Conservation (phyloP, 2,329 filamentous ascomycete genomes). For the Tothia fuscella region DNA sequence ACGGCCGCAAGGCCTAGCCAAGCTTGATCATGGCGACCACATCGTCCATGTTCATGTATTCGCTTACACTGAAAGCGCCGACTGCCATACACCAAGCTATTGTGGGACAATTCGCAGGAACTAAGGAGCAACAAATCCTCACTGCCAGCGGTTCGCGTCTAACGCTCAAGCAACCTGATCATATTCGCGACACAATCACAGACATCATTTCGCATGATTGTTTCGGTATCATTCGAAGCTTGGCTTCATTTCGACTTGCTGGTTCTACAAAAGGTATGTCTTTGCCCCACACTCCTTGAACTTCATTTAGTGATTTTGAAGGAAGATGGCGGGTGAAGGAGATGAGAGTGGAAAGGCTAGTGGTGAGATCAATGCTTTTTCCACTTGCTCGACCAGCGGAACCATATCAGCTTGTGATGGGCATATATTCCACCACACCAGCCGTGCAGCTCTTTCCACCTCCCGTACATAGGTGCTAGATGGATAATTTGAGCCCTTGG, state of each 20-base stretch:
- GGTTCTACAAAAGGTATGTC: constrained; percentile 91
- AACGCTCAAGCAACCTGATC: constrained; percentile 75
- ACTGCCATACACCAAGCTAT: constrained; percentile 84
- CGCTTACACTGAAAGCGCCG: constrained; percentile 85
- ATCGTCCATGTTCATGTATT: constrained; percentile 98
- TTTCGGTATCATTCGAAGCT: constrained; percentile 85
- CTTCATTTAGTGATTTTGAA: constrained; percentile 37
- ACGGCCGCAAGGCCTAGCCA: no score
- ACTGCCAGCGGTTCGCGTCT: constrained; percentile 85
- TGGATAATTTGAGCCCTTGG: no score
- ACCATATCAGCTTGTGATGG: no score
- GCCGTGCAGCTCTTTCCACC: no score
- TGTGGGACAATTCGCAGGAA: constrained; percentile 88
- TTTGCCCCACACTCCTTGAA: constrained; percentile 17
- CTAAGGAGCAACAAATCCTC: constrained; percentile 95
- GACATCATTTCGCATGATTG: constrained; percentile 74
- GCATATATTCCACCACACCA: no score
- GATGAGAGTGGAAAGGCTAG: no score
- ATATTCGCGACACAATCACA: constrained; percentile 64
- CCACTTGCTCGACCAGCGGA: no score
- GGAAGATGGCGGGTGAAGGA: constrained; percentile 17
- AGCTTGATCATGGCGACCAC: constrained; percentile 73
- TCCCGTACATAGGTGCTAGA: no score
- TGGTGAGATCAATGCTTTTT: no score
- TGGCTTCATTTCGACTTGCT: constrained; percentile 82